A percentile compares a stretch with the other conserved stretches of the same genome.
Conservation (phyloP, 1,139 yeast species). For the Blastobotrys buckinghamii region DNA sequence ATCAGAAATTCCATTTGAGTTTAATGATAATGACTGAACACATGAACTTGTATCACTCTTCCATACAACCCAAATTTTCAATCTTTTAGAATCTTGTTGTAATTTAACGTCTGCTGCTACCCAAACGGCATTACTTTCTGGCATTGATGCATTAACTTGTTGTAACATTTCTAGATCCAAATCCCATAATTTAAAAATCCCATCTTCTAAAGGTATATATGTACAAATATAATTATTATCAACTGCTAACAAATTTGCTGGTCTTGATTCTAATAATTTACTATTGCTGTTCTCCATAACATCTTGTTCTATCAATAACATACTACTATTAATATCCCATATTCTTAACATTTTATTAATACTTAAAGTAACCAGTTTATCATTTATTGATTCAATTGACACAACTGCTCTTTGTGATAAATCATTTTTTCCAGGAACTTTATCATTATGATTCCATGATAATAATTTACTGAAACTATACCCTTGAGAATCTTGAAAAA, state of each 20-base stretch:
- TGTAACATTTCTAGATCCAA: conserved; percentile 29
- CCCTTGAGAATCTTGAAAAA: conserved; percentile 22
- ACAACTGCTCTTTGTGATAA: conserved; percentile 26
- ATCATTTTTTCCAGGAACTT: conserved; percentile 31
- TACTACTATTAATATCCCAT: conserved; percentile 25
- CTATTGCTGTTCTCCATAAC: conserved; percentile 6
- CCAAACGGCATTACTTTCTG: conserved; percentile 45
- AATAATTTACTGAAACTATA: conserved; percentile 18
- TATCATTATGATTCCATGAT: conserved; percentile 22
- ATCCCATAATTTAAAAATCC: conserved; percentile 40
- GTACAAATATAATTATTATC: conserved; percentile 25
- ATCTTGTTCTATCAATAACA: conserved; percentile 8
- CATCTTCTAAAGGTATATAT: conserved; percentile 39
- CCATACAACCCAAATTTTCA: conserved; percentile 46
- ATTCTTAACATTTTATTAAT: conserved; percentile 27
- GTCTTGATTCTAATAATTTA: conserved; percentile 8
- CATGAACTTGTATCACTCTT: conserved; percentile 56
- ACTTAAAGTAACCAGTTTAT: conserved; percentile 18
- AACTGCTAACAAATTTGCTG: conserved; percentile 8
- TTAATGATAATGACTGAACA: conserved; percentile 35
- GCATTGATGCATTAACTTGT: conserved; percentile 19
- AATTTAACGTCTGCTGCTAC: conserved; percentile 35
- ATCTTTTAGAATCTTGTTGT: not conserved
- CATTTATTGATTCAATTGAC: conserved; percentile 18
- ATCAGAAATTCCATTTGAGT: conserved; percentile 7